A percentile compares a stretch with the other conserved stretches of the same genome.
Evolutionary conservation across 805 yeast species (phyloP).

Genomic region (Novakomyces olei): DNA sequence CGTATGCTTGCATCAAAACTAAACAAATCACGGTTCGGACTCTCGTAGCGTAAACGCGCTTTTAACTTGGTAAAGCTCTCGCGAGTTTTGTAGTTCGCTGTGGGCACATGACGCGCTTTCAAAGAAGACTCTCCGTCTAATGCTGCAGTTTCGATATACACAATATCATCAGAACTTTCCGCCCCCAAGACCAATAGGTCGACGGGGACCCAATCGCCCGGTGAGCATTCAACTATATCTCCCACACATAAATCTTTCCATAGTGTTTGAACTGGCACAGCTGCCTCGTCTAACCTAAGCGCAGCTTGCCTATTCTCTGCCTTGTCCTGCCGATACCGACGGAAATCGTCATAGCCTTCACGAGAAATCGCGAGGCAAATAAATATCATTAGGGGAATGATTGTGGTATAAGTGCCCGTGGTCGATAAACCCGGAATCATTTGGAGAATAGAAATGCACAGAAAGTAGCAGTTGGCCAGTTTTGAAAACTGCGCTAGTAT

Average conservation of each 20-base stretch:
- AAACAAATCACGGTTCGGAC: slow-evolving; percentile 78
- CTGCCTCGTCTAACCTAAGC: no score
- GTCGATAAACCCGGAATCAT: slow-evolving; percentile 96
- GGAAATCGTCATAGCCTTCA: slow-evolving; percentile 85
- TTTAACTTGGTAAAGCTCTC: slow-evolving; percentile 30
- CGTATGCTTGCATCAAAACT: slow-evolving; percentile 57
- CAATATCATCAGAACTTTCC: slow-evolving; percentile 33
- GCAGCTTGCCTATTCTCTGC: no score
- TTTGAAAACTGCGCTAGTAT: slow-evolving; percentile 78
- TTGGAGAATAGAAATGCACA: slow-evolving; percentile 76
- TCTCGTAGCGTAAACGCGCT: slow-evolving; percentile 38
- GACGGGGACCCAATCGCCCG: slow-evolving; percentile 88
- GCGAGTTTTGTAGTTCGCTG: slow-evolving; percentile 32
- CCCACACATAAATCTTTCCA: slow-evolving; percentile 86
- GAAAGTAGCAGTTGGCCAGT: slow-evolving; percentile 65
- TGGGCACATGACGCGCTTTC: slow-evolving; percentile 49
- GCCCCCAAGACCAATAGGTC: slow-evolving; percentile 58
- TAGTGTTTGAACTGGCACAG: no score
- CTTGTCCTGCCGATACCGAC: slow-evolving; percentile 65
- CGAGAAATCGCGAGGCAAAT: slow-evolving; percentile 73
- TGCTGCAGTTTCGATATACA: slow-evolving; percentile 87
- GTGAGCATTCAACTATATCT: slow-evolving; percentile 45
- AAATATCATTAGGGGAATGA: slow-evolving; percentile 67
- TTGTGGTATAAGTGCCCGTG: slow-evolving; percentile 86
- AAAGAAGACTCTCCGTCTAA: slow-evolving; percentile 92